These are phyloP conservation scores for Nasturtium officinale DNA, from an alignment of 345 rosid species.

Conservation along the genomic window DNA sequence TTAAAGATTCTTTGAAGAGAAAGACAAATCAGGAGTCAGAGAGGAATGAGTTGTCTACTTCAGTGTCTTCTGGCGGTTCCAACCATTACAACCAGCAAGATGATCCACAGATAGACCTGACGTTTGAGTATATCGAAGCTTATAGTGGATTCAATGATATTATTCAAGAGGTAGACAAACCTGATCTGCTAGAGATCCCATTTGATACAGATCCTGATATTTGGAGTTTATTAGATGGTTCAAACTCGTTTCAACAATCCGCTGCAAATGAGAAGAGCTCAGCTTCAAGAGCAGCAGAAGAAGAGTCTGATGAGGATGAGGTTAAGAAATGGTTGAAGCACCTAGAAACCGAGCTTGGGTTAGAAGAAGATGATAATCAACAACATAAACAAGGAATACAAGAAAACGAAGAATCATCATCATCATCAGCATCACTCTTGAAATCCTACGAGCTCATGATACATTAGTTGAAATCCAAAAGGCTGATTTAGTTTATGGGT, in stretches of 20 bases:
- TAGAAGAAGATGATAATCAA: slow-evolving; percentile 47
- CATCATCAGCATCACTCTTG: slow-evolving; percentile 39
- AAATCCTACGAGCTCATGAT: slow-evolving; percentile 38
- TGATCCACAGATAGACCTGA: slow-evolving; percentile 18
- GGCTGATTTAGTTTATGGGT: background rate
- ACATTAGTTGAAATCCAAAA: slow-evolving; percentile 21
- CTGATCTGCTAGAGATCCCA: slow-evolving; percentile 51
- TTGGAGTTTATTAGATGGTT: slow-evolving; percentile 69
- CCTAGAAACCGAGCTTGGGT: slow-evolving; percentile 69
- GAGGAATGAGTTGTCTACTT: slow-evolving; percentile 39
- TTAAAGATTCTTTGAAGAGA: slow-evolving; percentile 36
- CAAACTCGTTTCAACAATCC: slow-evolving; percentile 42
- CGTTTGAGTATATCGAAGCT: slow-evolving; percentile 29
- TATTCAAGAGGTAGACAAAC: slow-evolving; percentile 68
- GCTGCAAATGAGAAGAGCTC: slow-evolving; percentile 28
- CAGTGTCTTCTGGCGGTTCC: slow-evolving; percentile 47
- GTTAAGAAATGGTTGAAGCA: slow-evolving; percentile 58
- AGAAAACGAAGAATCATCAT: slow-evolving; percentile 2
- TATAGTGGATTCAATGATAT: slow-evolving; percentile 29
- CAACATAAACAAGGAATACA: slow-evolving; percentile 21
- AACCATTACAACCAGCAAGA: slow-evolving; percentile 28
- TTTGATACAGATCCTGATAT: slow-evolving; percentile 64
- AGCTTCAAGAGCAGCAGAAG: slow-evolving; percentile 33
- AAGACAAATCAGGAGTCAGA: slow-evolving; percentile 35
- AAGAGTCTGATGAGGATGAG: slow-evolving; percentile 47